Conservation (phyloP, 345 rosid genomes). For the Lepidium sativum region DNA sequence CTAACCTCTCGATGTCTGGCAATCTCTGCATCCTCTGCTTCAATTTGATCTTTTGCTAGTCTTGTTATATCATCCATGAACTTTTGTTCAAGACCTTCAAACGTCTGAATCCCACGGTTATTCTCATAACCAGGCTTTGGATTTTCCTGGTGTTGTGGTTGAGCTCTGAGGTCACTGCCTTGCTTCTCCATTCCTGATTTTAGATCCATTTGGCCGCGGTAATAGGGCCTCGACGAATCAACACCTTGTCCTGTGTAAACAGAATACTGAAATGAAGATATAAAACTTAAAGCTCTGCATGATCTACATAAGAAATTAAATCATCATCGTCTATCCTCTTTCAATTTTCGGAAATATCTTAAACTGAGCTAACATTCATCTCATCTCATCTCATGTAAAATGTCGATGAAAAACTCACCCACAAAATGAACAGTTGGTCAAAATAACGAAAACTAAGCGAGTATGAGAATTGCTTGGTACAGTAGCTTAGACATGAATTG, state of each 20-base stretch:
- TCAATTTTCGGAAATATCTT: background rate
- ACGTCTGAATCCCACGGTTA: slow-evolving; percentile 34
- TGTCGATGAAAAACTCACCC: background rate
- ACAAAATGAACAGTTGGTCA: background rate
- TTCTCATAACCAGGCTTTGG: slow-evolving; percentile 45
- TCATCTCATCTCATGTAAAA: background rate
- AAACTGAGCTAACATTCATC: background rate
- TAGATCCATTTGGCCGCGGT: slow-evolving; percentile 51
- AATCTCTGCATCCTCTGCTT: slow-evolving; percentile 82
- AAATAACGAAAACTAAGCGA: background rate
- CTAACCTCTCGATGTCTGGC: slow-evolving; percentile 80
- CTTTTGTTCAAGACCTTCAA: slow-evolving; percentile 66
- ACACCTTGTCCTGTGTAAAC: slow-evolving; percentile 56
- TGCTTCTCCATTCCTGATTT: slow-evolving; percentile 42
- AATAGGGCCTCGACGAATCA: slow-evolving; percentile 56
- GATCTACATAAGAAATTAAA: background rate
- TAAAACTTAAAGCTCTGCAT: background rate
- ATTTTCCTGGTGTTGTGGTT: slow-evolving; percentile 44
- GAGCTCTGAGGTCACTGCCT: slow-evolving; percentile 46
- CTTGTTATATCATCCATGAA: slow-evolving; percentile 59
- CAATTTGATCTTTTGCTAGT: slow-evolving; percentile 60
- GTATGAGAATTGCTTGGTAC: background rate
- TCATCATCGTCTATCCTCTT: background rate
- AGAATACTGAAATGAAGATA: slow-evolving; percentile 3
- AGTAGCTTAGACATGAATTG: background rate